Evolutionary conservation across 139 green algal species (phyloP).

Genomic region (Dunaliella sp.): DNA sequence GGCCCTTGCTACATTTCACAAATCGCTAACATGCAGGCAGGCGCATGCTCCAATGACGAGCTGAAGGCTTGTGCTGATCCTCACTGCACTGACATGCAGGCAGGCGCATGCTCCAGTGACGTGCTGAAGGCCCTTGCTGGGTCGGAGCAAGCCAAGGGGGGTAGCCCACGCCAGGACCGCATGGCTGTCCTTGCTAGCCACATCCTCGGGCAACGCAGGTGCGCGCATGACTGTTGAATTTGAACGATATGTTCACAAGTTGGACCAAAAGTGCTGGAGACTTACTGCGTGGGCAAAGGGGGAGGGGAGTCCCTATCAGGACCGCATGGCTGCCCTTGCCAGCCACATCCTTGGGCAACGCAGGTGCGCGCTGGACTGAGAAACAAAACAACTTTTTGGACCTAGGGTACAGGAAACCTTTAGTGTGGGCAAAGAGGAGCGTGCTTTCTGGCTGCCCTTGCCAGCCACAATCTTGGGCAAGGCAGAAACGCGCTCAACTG

Average conservation of each 20-base stretch:
- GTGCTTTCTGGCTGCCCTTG: too few relatives aligned
- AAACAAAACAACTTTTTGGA: too few relatives aligned
- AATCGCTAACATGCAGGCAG: constrained; percentile 29
- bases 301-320: constrained; percentile 15
- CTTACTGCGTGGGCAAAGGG: constrained; percentile 45
- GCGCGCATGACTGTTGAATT: too few relatives aligned
- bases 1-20: constrained; percentile 24
- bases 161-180: constrained; percentile 50
- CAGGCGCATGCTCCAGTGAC: constrained; percentile 29
- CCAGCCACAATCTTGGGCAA: too few relatives aligned
- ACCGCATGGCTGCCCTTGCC: constrained; percentile 74
- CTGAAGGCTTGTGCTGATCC: background rate
- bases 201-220: constrained; percentile 75
- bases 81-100: constrained; percentile 10
- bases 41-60: background rate
- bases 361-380: too few relatives aligned
- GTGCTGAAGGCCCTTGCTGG: constrained; percentile 31
- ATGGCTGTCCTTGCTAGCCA: constrained; percentile 71
- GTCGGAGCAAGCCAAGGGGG: constrained; percentile 41
- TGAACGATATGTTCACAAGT: too few relatives aligned
- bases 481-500: too few relatives aligned
- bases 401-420: too few relatives aligned
- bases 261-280: too few relatives aligned
- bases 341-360: constrained; percentile 76
- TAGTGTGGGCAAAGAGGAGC: too few relatives aligned